Percentiles rank a stretch among this genome's conserved stretches.
Conservation (phyloP, 768 basidiomycete species). For the Lentinus tigrinus region DNA sequence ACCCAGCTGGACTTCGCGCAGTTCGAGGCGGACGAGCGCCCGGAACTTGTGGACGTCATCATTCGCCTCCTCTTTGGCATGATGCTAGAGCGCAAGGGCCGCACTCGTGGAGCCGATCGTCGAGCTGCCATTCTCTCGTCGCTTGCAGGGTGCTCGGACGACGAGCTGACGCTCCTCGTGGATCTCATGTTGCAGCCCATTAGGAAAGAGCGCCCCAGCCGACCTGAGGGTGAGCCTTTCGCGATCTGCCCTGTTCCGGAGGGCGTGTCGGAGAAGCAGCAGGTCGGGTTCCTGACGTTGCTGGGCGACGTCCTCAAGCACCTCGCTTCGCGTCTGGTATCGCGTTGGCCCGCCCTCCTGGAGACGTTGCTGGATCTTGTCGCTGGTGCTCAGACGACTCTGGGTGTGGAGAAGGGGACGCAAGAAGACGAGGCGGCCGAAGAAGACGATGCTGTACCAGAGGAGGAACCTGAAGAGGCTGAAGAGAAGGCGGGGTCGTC, state of each 20-base stretch:
- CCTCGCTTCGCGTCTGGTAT: slow-evolving; percentile 68
- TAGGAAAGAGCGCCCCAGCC: slow-evolving; percentile 24
- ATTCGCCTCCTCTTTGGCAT: slow-evolving; percentile 83
- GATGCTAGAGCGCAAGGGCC: slow-evolving; percentile 79
- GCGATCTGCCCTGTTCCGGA: slow-evolving; percentile 27
- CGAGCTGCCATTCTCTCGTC: slow-evolving; percentile 74
- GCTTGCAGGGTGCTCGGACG: slow-evolving; percentile 65
- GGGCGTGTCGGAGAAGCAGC: slow-evolving; percentile 56
- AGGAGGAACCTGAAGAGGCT: slow-evolving; percentile 22
- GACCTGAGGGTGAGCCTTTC: slow-evolving; percentile 29
- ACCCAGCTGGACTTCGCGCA: slow-evolving; percentile 64
- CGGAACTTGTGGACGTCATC: slow-evolving; percentile 64
- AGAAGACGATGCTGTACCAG: slow-evolving; percentile 27
- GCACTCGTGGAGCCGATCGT: slow-evolving; percentile 62
- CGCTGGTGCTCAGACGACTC: slow-evolving; percentile 58
- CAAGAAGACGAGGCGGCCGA: slow-evolving; percentile 34
- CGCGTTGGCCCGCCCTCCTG: slow-evolving; percentile 76
- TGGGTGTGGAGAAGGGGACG: slow-evolving; percentile 36
- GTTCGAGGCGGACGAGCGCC: slow-evolving; percentile 54
- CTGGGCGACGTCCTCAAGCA: slow-evolving; percentile 83
- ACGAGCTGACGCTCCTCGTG: slow-evolving; percentile 75
- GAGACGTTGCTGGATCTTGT: slow-evolving; percentile 65
- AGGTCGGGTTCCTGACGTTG: slow-evolving; percentile 81
- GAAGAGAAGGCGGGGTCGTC: slow-evolving; percentile 28
- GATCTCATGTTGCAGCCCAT: slow-evolving; percentile 87